Evolutionary conservation across 1,139 yeast species (phyloP), one percentile per base, ranked within the genome.

Genomic region (Yamadazyma diddensiae): DNA sequence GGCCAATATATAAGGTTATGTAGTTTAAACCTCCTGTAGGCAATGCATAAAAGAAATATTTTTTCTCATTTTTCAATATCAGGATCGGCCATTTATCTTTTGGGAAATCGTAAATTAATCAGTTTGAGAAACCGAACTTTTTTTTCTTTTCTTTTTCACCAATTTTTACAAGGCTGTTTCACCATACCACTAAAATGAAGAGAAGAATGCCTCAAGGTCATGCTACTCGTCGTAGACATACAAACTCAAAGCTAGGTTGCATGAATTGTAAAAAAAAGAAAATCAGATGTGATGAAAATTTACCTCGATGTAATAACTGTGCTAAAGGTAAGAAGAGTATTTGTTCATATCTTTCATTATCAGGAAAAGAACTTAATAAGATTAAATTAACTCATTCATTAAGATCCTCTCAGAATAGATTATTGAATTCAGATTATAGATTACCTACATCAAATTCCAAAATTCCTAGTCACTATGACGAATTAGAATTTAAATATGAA

Each of bases 171-270:
- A n/a, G n/a, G n/a, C n/a, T n/a, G n/a, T n/a, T n/a, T n/a, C n/a
- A n/a, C n/a, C n/a, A n/a, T n/a, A n/a, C n/a, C n/a, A n/a, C 6
- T 18, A 24, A 24, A 12, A 26, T 26, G 28, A 26, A 26, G 17
- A 26, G 22, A 14, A 26, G 18, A 18, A 3, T 22, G 4, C 17
- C 15, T n/a, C 7, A 5, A 5, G 26, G 25, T 18, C 36, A 25
- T 16, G 29, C 36, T 5, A 37, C 31, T 12, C 22, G 41, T n/a
- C 55, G 66, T 37, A 58, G 49, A 41, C 74, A 68, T 43, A 64
- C 67, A 15, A 68, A 68, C 46, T 65, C 71, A 7, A 65, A 62
- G 39, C 43, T 55, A 29, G 77, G 76, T 2, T 70, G 77, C 44
- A 37, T 45, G 10, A 62, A 61, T 34, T 70, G 77, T 50, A 70